These are phyloP conservation scores for Colletotrichum karsti DNA, from an alignment of 2,329 filamentous ascomycete species.

Conservation along the genomic window DNA sequence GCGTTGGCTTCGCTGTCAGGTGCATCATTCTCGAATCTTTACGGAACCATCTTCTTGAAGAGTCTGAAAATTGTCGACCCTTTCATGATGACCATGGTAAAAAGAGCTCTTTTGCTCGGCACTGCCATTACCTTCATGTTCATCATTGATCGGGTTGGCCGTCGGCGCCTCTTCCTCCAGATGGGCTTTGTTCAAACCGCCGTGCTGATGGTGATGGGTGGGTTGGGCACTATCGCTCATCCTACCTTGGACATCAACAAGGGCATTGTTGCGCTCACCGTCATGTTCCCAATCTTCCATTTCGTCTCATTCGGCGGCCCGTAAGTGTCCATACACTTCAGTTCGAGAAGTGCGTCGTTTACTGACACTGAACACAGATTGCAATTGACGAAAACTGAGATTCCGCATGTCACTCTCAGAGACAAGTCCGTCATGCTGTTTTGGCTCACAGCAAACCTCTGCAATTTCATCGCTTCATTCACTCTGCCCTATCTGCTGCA, in stretches of 20 bases:
- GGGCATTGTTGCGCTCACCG: slow-evolving; percentile 35
- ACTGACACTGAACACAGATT: background rate
- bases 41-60: slow-evolving; percentile 33
- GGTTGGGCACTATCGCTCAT: slow-evolving; percentile 29
- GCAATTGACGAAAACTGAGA: slow-evolving; percentile 26
- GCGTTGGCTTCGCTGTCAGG: slow-evolving; percentile 28
- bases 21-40: slow-evolving; percentile 32
- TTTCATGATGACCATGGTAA: slow-evolving; percentile 36
- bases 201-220: slow-evolving; percentile 36
- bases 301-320: slow-evolving; percentile 25
- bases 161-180: slow-evolving; percentile 27
- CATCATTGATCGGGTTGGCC: slow-evolving; percentile 24
- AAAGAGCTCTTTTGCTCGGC: slow-evolving; percentile 29
- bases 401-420: slow-evolving; percentile 20
- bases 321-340: slow-evolving; percentile 11
- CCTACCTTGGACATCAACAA: slow-evolving; percentile 29
- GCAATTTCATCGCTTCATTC: slow-evolving; percentile 19
- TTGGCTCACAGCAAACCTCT: slow-evolving; percentile 19
- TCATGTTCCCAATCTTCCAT: slow-evolving; percentile 32
- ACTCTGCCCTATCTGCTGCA: slow-evolving; percentile 21
- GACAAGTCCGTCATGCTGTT: slow-evolving; percentile 30
- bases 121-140: slow-evolving; percentile 30
- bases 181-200: slow-evolving; percentile 31
- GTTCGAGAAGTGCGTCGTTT: too few species aligned
- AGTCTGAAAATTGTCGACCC: slow-evolving; percentile 35